phyloP scores from a whole-genome alignment of 768 basidiomycete species.

The Boletus speciosus region DNA sequence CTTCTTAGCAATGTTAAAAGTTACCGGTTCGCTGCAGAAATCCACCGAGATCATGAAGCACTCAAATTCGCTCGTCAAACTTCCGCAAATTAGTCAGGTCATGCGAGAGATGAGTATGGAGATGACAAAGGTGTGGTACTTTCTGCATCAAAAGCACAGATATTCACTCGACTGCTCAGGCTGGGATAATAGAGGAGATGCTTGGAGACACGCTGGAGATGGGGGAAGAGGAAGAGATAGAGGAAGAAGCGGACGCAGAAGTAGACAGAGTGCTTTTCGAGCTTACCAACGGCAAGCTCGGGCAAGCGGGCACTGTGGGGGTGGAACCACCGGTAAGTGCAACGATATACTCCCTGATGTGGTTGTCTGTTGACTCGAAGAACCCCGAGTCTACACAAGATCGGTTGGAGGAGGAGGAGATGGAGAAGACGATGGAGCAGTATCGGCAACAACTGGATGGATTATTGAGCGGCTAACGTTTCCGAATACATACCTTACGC shows the following conservation, averaged over 20 bases:
- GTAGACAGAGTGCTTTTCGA: constrained; percentile 96
- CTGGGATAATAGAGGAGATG: constrained; percentile 98
- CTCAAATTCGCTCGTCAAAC: constrained; percentile 86
- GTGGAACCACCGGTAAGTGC: constrained; percentile 71
- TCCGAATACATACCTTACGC: constrained; percentile 14
- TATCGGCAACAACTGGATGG: constrained; percentile 89
- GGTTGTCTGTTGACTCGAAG: constrained; percentile 6
- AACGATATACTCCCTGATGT: background rate
- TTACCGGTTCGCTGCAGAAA: constrained; percentile 96
- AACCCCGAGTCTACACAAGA: constrained; percentile 52
- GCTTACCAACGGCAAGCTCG: constrained; percentile 94
- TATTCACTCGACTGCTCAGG: constrained; percentile 45
- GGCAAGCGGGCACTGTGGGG: constrained; percentile 71
- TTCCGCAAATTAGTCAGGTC: constrained; percentile 86
- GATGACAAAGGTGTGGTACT: constrained; percentile 84
- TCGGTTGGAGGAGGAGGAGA: constrained; percentile 72
- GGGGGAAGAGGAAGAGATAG: constrained; percentile 92
- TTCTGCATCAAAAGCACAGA: background rate
- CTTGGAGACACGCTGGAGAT: constrained; percentile 87
- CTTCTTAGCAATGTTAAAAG: constrained; percentile 83
- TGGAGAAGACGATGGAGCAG: constrained; percentile 83
- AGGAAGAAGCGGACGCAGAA: constrained; percentile 95
- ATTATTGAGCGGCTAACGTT: constrained; percentile 53
- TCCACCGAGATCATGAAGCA: constrained; percentile 99
- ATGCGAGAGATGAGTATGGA: constrained; percentile 99